These are phyloP conservation scores for Coemansia sp. DNA, from an alignment of 192 early-diverging fungal genomes.

Conservation along the genomic window DNA sequence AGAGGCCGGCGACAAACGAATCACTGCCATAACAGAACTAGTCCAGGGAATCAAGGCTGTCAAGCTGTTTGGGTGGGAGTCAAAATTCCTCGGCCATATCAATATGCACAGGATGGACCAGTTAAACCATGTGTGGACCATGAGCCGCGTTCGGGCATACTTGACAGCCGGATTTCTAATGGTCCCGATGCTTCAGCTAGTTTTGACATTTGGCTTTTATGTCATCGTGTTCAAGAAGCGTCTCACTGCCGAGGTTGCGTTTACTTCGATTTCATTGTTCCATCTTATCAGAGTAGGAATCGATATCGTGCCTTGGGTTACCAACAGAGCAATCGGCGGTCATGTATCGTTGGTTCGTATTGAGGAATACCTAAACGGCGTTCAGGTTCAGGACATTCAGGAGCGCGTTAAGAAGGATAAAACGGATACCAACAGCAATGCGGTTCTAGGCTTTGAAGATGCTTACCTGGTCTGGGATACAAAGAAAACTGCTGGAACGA, in stretches of 20 bases:
- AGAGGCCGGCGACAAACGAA: conserved; percentile 60
- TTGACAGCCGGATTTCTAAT: background rate
- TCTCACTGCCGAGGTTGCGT: background rate
- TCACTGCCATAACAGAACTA: conserved; percentile 74
- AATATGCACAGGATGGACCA: conserved; percentile 59
- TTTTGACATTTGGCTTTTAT: background rate
- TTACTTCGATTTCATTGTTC: background rate
- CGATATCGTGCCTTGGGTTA: background rate
- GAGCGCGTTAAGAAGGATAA: background rate
- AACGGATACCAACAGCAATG: background rate
- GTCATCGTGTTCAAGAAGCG: background rate
- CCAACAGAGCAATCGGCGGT: background rate
- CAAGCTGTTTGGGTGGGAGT: conserved; percentile 82
- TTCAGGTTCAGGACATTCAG: background rate
- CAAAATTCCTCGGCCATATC: conserved; percentile 65
- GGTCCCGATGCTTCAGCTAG: background rate
- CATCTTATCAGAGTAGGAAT: background rate
- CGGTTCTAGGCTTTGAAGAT: background rate
- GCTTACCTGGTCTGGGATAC: background rate
- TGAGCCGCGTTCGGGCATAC: conserved; percentile 6
- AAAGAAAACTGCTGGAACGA: background rate
- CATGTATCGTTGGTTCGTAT: background rate
- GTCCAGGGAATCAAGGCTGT: conserved; percentile 84
- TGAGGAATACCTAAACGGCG: background rate
- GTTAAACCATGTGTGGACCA: conserved; percentile 48